These are phyloP conservation scores for Psilocybe subaeruginosa DNA, from an alignment of 768 basidiomycete genomes.

Conservation along the genomic window DNA sequence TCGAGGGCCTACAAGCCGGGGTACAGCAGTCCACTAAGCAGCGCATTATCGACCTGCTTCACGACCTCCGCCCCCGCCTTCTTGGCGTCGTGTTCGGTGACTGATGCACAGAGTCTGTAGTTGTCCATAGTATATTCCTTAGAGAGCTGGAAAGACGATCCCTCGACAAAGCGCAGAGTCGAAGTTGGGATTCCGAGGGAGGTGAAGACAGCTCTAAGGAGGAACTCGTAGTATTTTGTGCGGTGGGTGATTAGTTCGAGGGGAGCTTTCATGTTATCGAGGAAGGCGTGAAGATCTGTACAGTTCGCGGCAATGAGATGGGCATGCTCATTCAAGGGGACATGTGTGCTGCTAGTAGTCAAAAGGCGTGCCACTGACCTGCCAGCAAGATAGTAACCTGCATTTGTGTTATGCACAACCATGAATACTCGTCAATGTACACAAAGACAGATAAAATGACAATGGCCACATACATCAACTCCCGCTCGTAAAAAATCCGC, in stretches of 20 bases:
- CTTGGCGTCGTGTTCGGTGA: slow-evolving; percentile 95
- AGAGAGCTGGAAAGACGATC: slow-evolving; percentile 91
- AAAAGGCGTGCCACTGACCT: slow-evolving; percentile 41
- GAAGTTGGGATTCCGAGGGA: slow-evolving; percentile 91
- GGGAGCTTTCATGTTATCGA: slow-evolving; percentile 97
- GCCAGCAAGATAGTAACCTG: slow-evolving; percentile 83
- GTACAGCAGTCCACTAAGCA: slow-evolving; percentile 91
- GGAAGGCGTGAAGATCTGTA: slow-evolving; percentile 92
- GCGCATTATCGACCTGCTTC: slow-evolving; percentile 92
- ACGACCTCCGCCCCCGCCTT: slow-evolving; percentile 99
- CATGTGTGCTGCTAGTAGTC: not conserved
- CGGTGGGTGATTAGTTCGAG: slow-evolving; percentile 87
- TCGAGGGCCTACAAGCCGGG: slow-evolving; percentile 97
- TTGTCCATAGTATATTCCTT: slow-evolving; percentile 94
- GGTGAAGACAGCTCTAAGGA: slow-evolving; percentile 82
- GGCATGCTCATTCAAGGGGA: too few relatives aligned
- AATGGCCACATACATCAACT: slow-evolving; percentile 59
- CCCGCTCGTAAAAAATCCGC: slow-evolving; percentile 94
- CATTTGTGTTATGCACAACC: not conserved
- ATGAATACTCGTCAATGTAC: slow-evolving; percentile 16
- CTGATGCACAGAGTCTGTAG: slow-evolving; percentile 88
- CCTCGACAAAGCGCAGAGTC: slow-evolving; percentile 82
- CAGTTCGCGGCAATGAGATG: not conserved
- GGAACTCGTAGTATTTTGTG: slow-evolving; percentile 85
- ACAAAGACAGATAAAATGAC: not conserved